Conservation (phyloP, 768 basidiomycete species). For the Cystofilobasidium ferigula region DNA sequence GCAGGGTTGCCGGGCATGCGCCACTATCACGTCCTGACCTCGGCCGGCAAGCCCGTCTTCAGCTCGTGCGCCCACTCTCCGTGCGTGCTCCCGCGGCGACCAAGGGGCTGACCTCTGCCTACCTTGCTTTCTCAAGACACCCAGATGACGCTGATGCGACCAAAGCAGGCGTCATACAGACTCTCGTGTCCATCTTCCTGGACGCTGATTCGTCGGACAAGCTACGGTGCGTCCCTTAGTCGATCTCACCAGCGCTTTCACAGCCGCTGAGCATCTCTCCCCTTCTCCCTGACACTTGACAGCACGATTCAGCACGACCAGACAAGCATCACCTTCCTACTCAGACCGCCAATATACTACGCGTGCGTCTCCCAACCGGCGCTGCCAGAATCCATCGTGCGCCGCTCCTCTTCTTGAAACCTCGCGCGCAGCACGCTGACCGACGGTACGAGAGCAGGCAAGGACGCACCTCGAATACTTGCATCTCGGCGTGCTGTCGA, state of each 20-base stretch:
- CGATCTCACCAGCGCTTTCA: slow-evolving; percentile 35
- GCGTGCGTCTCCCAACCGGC: slow-evolving; percentile 85
- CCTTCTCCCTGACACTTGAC: background rate
- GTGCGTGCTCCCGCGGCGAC: background rate
- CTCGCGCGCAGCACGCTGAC: no score
- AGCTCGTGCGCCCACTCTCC: slow-evolving; percentile 50
- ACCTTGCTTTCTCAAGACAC: slow-evolving; percentile 43
- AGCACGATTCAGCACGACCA: slow-evolving; percentile 71
- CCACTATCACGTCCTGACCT: slow-evolving; percentile 83
- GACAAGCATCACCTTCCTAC: slow-evolving; percentile 73
- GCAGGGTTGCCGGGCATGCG: background rate
- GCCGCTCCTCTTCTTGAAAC: no score
- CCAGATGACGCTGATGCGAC: slow-evolving; percentile 52
- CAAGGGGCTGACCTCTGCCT: background rate
- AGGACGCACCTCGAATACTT: slow-evolving; percentile 89
- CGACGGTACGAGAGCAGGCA: no score
- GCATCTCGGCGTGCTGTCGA: slow-evolving; percentile 81
- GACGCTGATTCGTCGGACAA: slow-evolving; percentile 73
- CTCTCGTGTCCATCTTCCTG: slow-evolving; percentile 79
- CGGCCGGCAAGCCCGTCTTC: slow-evolving; percentile 97
- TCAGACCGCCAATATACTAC: slow-evolving; percentile 81
- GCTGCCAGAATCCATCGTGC: slow-evolving; percentile 89
- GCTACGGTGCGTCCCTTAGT: slow-evolving; percentile 34
- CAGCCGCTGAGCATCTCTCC: background rate
- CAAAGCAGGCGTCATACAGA: slow-evolving; percentile 84